Percentiles rank a stretch among this genome's conserved stretches.
Conservation (phyloP, 1,284 basidiomycete genomes). For the Cryptococcus jaspeensis region DNA sequence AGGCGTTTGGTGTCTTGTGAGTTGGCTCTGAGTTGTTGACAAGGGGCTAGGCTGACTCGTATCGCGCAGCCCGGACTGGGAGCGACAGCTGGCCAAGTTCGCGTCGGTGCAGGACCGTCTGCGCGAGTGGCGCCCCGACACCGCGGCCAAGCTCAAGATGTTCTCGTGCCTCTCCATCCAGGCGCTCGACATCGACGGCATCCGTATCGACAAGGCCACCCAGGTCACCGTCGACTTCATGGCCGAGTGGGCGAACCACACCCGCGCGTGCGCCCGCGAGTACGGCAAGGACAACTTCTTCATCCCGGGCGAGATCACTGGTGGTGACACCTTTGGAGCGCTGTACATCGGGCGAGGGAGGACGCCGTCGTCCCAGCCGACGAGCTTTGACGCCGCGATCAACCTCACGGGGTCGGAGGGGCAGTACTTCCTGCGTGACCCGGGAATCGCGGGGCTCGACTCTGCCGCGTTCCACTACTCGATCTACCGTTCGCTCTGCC, state of each 20-base stretch:
- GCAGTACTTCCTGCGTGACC: constrained; percentile 75
- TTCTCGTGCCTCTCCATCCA: constrained; percentile 82
- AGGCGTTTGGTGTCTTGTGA: constrained; percentile 88
- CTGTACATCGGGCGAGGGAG: constrained; percentile 85
- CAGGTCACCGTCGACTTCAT: constrained; percentile 82
- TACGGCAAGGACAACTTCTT: constrained; percentile 81
- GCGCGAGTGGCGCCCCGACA: constrained; percentile 76
- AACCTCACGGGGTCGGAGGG: constrained; percentile 57
- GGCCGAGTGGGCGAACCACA: constrained; percentile 68
- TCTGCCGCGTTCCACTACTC: constrained; percentile 87
- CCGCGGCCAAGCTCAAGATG: constrained; percentile 69
- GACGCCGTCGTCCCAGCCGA: constrained; percentile 60
- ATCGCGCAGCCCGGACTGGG: constrained; percentile 57
- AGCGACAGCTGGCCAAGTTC: constrained; percentile 89
- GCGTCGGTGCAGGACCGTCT: constrained; percentile 91
- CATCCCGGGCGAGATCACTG: constrained; percentile 89
- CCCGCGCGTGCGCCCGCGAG: constrained; percentile 67
- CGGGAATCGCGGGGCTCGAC: constrained; percentile 65
- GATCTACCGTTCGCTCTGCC: constrained; percentile 74
- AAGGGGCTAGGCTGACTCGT: too few relatives aligned
- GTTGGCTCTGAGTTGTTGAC: too few relatives aligned
- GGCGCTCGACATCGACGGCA: constrained; percentile 83
- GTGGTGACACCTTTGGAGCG: constrained; percentile 83
- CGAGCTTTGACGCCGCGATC: constrained; percentile 65
- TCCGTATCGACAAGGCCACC: constrained; percentile 90